Percentiles rank a stretch among this genome's conserved stretches.
Conservation (phyloP, 23 red algal genomes). For the Chondrus crispus region DNA sequence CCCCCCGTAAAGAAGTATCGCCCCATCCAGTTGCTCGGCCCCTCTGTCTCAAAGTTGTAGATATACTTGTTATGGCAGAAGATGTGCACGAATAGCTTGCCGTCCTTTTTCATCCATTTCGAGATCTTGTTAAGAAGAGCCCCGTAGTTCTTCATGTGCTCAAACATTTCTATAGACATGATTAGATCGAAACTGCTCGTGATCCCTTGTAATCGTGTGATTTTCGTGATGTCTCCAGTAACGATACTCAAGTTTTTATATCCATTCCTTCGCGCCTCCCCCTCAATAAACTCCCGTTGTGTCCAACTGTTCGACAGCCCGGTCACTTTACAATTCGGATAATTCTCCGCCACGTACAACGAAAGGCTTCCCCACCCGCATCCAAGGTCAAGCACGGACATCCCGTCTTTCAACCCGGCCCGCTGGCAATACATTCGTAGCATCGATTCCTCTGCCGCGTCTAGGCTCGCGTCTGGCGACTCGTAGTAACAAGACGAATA, state of each 20-base stretch:
- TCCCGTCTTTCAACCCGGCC: conserved; percentile 77
- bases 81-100: conserved; percentile 82
- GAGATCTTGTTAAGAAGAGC: conserved; percentile 73
- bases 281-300: conserved; percentile 88
- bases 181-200: conserved; percentile 70
- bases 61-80: conserved; percentile 86
- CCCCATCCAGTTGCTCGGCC: conserved; percentile 95
- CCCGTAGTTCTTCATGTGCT: conserved; percentile 97
- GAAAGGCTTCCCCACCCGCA: conserved; percentile 96
- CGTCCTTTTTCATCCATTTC: conserved; percentile 73
- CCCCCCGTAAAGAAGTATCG: conserved; percentile 96
- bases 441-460: conserved; percentile 84
- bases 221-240: conserved; percentile 68
- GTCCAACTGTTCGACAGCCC: conserved; percentile 84
- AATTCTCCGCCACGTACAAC: conserved; percentile 87
- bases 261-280: conserved; percentile 24
- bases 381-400: conserved; percentile 88
- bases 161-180: conserved; percentile 95
- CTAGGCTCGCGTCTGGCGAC: conserved; percentile 32
- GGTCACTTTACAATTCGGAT: conserved; percentile 70
- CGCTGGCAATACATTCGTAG: conserved; percentile 78
- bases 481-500: conserved; percentile 92
- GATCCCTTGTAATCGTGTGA: not conserved
- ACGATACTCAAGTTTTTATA: conserved; percentile 74
- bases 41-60: conserved; percentile 94